Conservation (phyloP, 129 eudicot species). For the Pseudognaphalium luteoalbum region DNA sequence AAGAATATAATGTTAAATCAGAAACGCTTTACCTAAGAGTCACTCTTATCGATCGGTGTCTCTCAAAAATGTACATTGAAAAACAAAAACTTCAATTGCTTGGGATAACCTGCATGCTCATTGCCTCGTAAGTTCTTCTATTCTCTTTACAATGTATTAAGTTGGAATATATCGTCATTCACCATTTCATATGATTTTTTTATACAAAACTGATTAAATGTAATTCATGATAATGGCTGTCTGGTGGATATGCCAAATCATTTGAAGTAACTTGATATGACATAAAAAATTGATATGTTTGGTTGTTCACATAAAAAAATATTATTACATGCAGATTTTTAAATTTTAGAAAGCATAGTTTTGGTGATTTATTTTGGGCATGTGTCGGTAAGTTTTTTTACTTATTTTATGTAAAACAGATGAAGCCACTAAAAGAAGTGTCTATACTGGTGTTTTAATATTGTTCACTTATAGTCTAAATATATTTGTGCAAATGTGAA, state of each 20-base stretch:
- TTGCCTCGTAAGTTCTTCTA: slow-evolving; percentile 86
- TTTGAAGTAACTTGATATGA: neutral
- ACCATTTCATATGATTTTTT: neutral
- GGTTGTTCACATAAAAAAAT: neutral
- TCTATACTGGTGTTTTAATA: neutral
- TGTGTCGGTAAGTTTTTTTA: neutral
- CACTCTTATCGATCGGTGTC: slow-evolving; percentile 81
- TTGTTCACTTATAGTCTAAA: neutral
- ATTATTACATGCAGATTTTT: neutral
- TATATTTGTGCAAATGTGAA: neutral
- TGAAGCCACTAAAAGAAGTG: neutral
- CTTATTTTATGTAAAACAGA: neutral
- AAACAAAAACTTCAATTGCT: slow-evolving; percentile 87
- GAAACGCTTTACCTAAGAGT: slow-evolving; percentile 93
- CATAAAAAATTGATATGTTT: neutral
- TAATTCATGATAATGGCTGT: neutral
- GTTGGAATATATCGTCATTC: slow-evolving; percentile 13
- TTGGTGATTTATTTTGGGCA: neutral
- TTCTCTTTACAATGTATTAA: neutral
- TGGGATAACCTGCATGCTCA: slow-evolving; percentile 97
- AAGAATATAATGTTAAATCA: slow-evolving; percentile 74
- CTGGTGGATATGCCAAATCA: neutral
- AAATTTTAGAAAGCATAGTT: neutral
- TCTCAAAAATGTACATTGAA: slow-evolving; percentile 65
- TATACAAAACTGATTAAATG: neutral